phyloP scores from a whole-genome alignment of 176 grass and related monocot species.

The Rhynchospora tenuis region DNA sequence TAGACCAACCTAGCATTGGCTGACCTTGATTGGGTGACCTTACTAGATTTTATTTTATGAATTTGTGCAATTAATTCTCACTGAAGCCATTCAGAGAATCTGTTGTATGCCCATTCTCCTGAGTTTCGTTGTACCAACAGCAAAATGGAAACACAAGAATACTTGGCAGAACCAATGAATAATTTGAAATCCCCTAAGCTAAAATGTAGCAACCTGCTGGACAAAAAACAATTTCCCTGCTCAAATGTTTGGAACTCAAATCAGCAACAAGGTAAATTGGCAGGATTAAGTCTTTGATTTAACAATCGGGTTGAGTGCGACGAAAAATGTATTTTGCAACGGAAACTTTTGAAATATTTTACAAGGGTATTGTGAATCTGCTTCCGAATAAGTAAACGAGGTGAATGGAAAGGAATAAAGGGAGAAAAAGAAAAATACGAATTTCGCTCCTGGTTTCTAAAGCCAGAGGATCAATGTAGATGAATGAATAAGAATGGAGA shows the following conservation, averaged over 20 bases:
- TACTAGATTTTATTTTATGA: not conserved
- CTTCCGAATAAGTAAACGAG: not conserved
- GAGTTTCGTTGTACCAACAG: not conserved
- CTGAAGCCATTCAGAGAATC: not conserved
- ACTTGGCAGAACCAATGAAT: not conserved
- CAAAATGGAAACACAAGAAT: not conserved
- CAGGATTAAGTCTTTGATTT: not conserved
- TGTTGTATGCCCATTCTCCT: not conserved
- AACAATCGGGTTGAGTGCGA: not conserved
- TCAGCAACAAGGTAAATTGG: not conserved
- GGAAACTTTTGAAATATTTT: slow-evolving; percentile 2
- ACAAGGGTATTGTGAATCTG: not conserved
- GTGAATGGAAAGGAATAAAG: not conserved
- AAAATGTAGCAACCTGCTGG: not conserved
- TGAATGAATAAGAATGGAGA: not conserved
- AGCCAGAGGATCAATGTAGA: not conserved
- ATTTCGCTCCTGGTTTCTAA: not conserved
- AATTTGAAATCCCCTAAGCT: not conserved
- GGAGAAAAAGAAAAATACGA: not conserved
- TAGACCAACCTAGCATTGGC: not conserved
- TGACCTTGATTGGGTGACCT: not conserved
- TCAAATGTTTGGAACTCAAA: not conserved
- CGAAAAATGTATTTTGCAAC: not conserved
- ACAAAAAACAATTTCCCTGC: not conserved
- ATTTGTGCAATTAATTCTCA: not conserved